phyloP scores from a whole-genome alignment of 108 stramenopile genomes.

The Discostella stelligeroides region DNA sequence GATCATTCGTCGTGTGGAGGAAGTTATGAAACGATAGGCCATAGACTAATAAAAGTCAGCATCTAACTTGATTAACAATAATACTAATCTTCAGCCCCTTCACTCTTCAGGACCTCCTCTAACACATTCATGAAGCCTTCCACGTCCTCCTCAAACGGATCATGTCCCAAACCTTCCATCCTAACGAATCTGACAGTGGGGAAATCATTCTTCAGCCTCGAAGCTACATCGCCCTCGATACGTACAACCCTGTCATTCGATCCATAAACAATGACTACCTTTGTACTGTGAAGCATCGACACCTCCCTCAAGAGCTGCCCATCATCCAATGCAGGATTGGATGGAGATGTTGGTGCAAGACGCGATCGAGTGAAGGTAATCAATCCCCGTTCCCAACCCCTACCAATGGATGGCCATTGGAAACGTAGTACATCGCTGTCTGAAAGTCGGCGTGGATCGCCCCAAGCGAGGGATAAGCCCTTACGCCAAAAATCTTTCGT shows the following conservation, averaged over 20 bases:
- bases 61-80: too few relatives aligned
- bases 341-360: neutral
- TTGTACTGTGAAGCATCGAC: slow-evolving; percentile 48
- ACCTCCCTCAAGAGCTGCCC: slow-evolving; percentile 46
- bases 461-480: slow-evolving; percentile 68
- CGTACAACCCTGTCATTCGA: slow-evolving; percentile 60
- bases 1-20: too few relatives aligned
- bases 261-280: slow-evolving; percentile 62
- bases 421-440: slow-evolving; percentile 78
- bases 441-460: slow-evolving; percentile 51
- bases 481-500: slow-evolving; percentile 62
- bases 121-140: slow-evolving; percentile 53
- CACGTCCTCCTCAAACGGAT: slow-evolving; percentile 83
- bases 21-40: too few relatives aligned
- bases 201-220: slow-evolving; percentile 29
- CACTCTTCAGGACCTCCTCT: too few relatives aligned
- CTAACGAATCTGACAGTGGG: slow-evolving; percentile 39
- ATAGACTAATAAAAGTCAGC: too few relatives aligned
- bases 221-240: slow-evolving; percentile 15
- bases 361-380: slow-evolving; percentile 62
- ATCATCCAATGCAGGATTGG: slow-evolving; percentile 42
- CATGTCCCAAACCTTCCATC: slow-evolving; percentile 76
- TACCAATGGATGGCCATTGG: slow-evolving; percentile 82
- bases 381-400: slow-evolving; percentile 79
- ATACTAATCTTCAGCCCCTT: too few relatives aligned